phyloP scores from a whole-genome alignment of 495 filamentous ascomycete species.

The Penicillium paxilli region DNA sequence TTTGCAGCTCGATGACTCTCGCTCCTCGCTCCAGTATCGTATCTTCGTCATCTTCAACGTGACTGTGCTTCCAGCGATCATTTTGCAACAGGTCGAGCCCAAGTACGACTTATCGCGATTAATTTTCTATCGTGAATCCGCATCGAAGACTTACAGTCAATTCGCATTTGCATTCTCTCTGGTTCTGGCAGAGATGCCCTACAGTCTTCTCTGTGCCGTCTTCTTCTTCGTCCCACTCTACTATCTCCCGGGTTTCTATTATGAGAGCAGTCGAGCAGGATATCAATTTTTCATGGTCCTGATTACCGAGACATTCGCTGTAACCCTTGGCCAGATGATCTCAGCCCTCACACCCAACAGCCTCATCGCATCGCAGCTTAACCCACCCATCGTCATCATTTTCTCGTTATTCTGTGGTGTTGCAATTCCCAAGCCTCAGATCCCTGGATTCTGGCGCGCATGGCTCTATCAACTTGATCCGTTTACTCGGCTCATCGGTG shows the following conservation, averaged over 20 bases:
- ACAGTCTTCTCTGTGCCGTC: slow-evolving; percentile 71
- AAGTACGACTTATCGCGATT: slow-evolving; percentile 73
- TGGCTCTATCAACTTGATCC: slow-evolving; percentile 86
- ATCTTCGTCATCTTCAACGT: slow-evolving; percentile 85
- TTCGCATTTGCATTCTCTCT: slow-evolving; percentile 71
- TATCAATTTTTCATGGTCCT: slow-evolving; percentile 84
- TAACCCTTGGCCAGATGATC: slow-evolving; percentile 68
- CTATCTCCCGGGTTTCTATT: slow-evolving; percentile 66
- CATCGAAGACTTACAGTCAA: slow-evolving; percentile 74
- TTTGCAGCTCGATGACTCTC: slow-evolving; percentile 65
- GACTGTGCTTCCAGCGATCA: slow-evolving; percentile 72
- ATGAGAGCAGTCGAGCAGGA: slow-evolving; percentile 59
- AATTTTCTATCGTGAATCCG: slow-evolving; percentile 77
- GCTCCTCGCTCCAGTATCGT: slow-evolving; percentile 70
- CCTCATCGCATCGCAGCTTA: slow-evolving; percentile 70
- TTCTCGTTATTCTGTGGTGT: slow-evolving; percentile 86
- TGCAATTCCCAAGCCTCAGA: slow-evolving; percentile 70
- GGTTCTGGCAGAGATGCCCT: slow-evolving; percentile 75
- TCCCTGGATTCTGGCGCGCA: slow-evolving; percentile 73
- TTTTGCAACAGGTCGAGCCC: slow-evolving; percentile 75
- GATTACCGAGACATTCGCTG: slow-evolving; percentile 74
- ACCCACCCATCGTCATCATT: slow-evolving; percentile 77
- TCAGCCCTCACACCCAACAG: slow-evolving; percentile 67
- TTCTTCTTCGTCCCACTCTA: slow-evolving; percentile 75
- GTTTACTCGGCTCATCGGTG: slow-evolving; percentile 78